Evolutionary conservation across 768 basidiomycete genomes (phyloP), one percentile per base, ranked within the genome.

Genomic region (Hygrocybe coccinea): DNA sequence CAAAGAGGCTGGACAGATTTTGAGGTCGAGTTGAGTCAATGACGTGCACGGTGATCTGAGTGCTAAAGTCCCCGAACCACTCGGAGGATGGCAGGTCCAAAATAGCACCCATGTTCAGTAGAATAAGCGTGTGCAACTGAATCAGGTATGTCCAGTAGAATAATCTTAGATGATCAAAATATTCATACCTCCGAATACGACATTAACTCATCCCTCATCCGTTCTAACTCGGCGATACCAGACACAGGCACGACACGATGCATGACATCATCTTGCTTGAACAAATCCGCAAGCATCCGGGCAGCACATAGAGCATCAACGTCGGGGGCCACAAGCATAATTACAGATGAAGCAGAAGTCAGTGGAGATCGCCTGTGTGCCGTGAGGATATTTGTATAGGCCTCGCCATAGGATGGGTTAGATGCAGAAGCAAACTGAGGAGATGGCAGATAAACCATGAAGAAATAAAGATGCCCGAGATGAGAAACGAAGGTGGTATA

Each of bases 21-120:
- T 89, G 84, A 15, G 97, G 97, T 50, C 97, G 82, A 17, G 86
- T 83, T 2, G 95, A 92, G 71, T 99, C 97, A 72, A 99, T 90
- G 63, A 98, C 85, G 74, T 99, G 97, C 39, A 97, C 80, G 2
- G 79, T 84, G 52, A 91, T 76, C 21, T 76, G 74, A 3, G 74
- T 62, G 47, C 75, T 69, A 63, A 90, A 87, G 37, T 83, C 82
- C 49, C 90, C 91, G 65, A 93, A 88, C 86, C 87, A 87, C 43
- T 79, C 78, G 2, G 76, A 65, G 4, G 85, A 80, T 8, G 90
- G 80, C 4, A 99, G 79, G 58, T 97, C 93, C 34, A 91, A 79
- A 45, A 94, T 82, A 1, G 87, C 85, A 38, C 97, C 97, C 75
- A 99, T 89, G 62, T 95, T 95, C 48, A 99, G 71, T 43, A 99